These are phyloP conservation scores for Aspergillus sp. DNA, from an alignment of 2,329 filamentous ascomycete genomes.

Conservation along the genomic window DNA sequence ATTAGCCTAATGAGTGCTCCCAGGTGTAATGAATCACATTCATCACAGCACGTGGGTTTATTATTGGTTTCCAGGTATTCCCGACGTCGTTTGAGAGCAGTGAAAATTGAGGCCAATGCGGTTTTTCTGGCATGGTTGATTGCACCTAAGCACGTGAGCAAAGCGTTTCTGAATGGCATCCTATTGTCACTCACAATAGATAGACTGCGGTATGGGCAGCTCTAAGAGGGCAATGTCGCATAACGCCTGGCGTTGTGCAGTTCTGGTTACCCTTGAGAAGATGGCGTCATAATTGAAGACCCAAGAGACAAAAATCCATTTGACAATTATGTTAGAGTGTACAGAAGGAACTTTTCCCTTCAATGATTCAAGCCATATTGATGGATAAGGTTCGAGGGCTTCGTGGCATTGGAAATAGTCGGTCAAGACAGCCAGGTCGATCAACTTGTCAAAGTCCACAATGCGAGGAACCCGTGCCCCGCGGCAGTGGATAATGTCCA, in stretches of 20 bases:
- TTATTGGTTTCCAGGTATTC: background rate
- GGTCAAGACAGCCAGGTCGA: background rate
- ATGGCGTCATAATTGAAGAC: background rate
- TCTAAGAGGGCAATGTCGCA: background rate
- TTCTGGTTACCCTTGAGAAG: background rate
- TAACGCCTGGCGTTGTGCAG: background rate
- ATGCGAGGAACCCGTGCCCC: background rate
- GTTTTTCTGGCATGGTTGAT: too few relatives aligned
- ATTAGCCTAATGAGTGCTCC: background rate
- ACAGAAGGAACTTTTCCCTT: background rate
- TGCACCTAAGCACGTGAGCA: background rate
- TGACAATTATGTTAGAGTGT: background rate
- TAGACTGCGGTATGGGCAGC: background rate
- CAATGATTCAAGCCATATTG: background rate
- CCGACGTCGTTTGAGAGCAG: background rate
- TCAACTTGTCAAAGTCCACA: background rate
- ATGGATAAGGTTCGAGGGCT: background rate
- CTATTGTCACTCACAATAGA: background rate
- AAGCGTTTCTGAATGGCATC: background rate
- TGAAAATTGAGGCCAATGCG: too few relatives aligned
- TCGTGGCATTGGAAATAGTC: slow-evolving; percentile 6
- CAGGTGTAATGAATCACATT: background rate
- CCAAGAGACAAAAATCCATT: slow-evolving; percentile 1
- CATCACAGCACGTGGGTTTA: background rate
- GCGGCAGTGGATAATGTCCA: slow-evolving; percentile 3